A percentile compares a stretch with the other conserved stretches of the same genome.
Evolutionary conservation across 2,329 filamentous ascomycete species (phyloP).

Genomic region (Paraphaeosphaeria sporulosa): DNA sequence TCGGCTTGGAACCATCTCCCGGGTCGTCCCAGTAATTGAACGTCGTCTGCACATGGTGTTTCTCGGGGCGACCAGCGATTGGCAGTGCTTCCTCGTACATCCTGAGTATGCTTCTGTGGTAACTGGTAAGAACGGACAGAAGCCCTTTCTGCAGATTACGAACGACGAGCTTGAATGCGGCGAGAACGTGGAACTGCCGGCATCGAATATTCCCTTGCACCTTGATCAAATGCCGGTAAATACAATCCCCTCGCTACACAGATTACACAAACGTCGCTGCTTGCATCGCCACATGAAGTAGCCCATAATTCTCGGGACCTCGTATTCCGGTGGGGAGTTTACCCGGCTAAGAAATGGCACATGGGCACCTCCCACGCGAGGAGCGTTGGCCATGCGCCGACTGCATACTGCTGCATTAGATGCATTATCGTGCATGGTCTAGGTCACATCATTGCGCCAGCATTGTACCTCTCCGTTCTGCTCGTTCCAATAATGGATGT

Average conservation of each 20-base stretch:
- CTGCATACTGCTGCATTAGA: not conserved
- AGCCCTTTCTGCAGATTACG: not conserved
- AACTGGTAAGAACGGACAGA: not conserved
- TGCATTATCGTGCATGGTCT: not conserved
- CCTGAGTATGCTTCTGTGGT: conserved; percentile 13
- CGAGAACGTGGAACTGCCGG: conserved; percentile 21
- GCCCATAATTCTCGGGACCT: conserved; percentile 17
- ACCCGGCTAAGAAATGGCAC: conserved; percentile 14
- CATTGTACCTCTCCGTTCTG: not conserved
- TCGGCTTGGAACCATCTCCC: conserved; percentile 29
- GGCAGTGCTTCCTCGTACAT: conserved; percentile 10
- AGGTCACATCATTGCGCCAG: not conserved
- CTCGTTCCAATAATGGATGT: conserved; percentile 8
- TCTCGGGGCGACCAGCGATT: not conserved
- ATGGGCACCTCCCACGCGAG: conserved; percentile 15
- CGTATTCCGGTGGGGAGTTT: conserved; percentile 20
- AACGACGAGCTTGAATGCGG: not conserved
- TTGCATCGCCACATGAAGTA: conserved; percentile 16
- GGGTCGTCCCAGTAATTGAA: conserved; percentile 37
- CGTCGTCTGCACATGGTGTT: conserved; percentile 28
- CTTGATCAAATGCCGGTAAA: not conserved
- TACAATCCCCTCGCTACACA: not conserved
- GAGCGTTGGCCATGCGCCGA: not conserved
- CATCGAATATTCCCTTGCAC: not conserved
- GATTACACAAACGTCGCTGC: not conserved